phyloP scores from a whole-genome alignment of 2,329 filamentous ascomycete species.

The Pseudogymnoascus sp. region DNA sequence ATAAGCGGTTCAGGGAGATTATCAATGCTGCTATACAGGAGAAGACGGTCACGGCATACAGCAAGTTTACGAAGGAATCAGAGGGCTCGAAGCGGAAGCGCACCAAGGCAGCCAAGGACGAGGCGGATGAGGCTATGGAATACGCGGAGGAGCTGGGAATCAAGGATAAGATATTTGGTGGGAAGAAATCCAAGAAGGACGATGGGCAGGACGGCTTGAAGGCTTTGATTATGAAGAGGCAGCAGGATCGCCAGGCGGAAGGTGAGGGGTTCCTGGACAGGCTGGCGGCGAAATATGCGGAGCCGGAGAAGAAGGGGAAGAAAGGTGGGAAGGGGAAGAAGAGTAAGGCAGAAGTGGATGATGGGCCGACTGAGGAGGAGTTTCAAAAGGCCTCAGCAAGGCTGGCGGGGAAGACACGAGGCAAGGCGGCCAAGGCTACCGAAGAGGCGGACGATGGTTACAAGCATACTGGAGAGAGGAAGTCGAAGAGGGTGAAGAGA shows the following conservation, averaged over 20 bases:
- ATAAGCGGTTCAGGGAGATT: slow-evolving; percentile 72
- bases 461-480: background rate
- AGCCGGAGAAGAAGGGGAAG: slow-evolving; percentile 27
- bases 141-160: slow-evolving; percentile 68
- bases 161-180: slow-evolving; percentile 58
- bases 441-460: background rate
- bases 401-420: slow-evolving; percentile 26
- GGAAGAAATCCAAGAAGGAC: slow-evolving; percentile 33
- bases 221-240: slow-evolving; percentile 66
- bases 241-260: slow-evolving; percentile 44
- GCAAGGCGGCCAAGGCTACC: background rate
- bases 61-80: slow-evolving; percentile 66
- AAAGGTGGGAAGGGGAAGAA: slow-evolving; percentile 44
- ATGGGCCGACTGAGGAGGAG: slow-evolving; percentile 51
- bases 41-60: slow-evolving; percentile 58
- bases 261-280: slow-evolving; percentile 58
- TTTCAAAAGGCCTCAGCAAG: slow-evolving; percentile 50
- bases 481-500: background rate
- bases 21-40: slow-evolving; percentile 72
- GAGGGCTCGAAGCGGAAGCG: slow-evolving; percentile 54
- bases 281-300: slow-evolving; percentile 68
- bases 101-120: slow-evolving; percentile 53
- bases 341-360: slow-evolving; percentile 54
- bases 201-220: slow-evolving; percentile 48
- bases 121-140: slow-evolving; percentile 66